Base-by-base conservation (phyloP, 768 basidiomycete species). In the Leccinum subgranulosum region DNA sequence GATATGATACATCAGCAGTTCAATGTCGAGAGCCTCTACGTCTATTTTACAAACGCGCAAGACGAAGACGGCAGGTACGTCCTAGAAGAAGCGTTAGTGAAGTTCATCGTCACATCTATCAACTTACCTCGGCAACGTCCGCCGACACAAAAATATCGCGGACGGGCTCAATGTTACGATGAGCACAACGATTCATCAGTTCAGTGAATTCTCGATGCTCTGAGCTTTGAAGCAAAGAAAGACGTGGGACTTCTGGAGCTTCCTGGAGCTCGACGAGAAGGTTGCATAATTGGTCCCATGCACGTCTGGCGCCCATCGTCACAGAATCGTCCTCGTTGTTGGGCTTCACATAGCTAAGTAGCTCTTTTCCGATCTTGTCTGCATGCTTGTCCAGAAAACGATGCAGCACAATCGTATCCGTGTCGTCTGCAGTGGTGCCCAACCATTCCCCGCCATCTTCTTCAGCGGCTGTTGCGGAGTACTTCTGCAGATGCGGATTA, bases 341-440 rank as follows among this genome's bases (percentile, higher is more conserved):
- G 1, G 84, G 79, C 60, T 84, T 86, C 15, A 84, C 80, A 11
- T 85, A 78, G 65, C 90, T 90, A 14, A 94, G 80, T 5, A 94
- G 76, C 63, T 93, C 91, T 68, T 92, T 91, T 29, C 92, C 92
- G 53, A 94, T 87, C 67, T 90, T 91, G 70, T 93, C 91, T 3
- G 88, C 87, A 63, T 93, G 88, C 58, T 86, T 89, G 64, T 89
- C 84, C 65, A 92, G 86, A 75, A 90, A 92, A 10, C 92, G 84
- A 67, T 93, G 91, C 11, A 92, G 76, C 12, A 93, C 87, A 36
- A 92, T 84, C 41, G 85, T 82, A 65, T 94, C 91, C 0, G 91
- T 90, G 60, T 93, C 89, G 62, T 93, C 92, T 41, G 87, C 84
- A 3, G 86, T 83, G n/a, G 83, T 85, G 19, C 90, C 77, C 36